Evolutionary conservation across 2,329 filamentous ascomycete species (phyloP), one percentile per base, ranked within the genome.

Genomic region (Penicillium sp.): DNA sequence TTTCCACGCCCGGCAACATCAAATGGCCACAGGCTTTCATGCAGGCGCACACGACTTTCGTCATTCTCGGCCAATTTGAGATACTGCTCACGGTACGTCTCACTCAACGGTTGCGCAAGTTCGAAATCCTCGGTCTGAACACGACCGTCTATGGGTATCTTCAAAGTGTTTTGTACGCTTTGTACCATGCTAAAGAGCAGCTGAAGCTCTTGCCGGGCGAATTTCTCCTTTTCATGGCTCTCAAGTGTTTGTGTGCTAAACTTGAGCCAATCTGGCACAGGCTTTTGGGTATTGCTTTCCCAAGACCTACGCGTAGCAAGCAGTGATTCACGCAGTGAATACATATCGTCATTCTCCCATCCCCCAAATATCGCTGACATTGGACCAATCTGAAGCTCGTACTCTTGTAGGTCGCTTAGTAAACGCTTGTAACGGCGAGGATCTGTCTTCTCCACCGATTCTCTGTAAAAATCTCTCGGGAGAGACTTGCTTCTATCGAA

Each of bases 371-470:
- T 30, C 12, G 18, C 35, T 12, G 24, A 43, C 28, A 57, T 47
- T 20, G 55, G 55, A n/a, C 48, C 45, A 5, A 47, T 52, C 7
- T n/a, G 11, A 38, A 45, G 12, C 24, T 16, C 7, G 49, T 57
- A 30, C 23, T 48, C 20, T 42, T 45, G 26, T 26, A 45, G 28
- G 14, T 53, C 23, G 18, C 49, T 45, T 11, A 47, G 42, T 18
- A 57, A 40, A 11, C 55, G 55, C 24, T 53, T n/a, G 43, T 52
- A 49, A 42, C 55, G 55, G 18, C 52, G 49, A 35, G 49, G 49
- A 26, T 57, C 55, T 21, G 24, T 16, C 45, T 47, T 21, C 20
- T 42, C 23, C 23, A 57, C 46, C 11, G 53, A 30, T n/a, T 57
- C 16, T 20, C 43, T 42, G 26, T 57, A 57, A 12, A 46, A 45